These are phyloP conservation scores for Aquilaria sinensis DNA, from an alignment of 345 rosid species.

Conservation along the genomic window DNA sequence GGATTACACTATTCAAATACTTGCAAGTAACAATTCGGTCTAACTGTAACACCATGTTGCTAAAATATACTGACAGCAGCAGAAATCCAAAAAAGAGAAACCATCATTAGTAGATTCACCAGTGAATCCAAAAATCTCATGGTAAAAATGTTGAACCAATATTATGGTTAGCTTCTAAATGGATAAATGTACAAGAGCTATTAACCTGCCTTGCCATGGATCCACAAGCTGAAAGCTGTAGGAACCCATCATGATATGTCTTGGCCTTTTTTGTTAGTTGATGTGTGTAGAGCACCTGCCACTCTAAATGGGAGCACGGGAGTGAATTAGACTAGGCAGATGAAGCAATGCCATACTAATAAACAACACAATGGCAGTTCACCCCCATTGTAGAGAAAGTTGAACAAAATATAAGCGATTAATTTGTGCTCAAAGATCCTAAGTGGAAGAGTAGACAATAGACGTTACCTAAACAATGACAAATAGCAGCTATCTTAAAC, in stretches of 20 bases:
- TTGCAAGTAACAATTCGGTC: background rate
- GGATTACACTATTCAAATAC: background rate
- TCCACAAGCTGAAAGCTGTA: conserved; percentile 30
- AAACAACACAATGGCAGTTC: too few species aligned
- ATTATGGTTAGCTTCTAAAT: conserved; percentile 2
- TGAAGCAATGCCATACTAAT: background rate
- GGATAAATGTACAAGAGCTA: background rate
- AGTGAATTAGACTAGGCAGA: background rate
- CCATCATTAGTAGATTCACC: too few species aligned
- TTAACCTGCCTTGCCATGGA: conserved; percentile 43
- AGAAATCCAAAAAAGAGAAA: background rate
- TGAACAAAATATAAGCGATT: too few species aligned
- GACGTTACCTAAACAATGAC: background rate
- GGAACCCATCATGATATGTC: conserved; percentile 57
- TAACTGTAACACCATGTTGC: background rate
- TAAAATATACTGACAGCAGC: background rate
- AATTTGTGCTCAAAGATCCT: too few species aligned
- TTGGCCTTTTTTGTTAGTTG: conserved; percentile 58
- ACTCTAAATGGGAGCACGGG: conserved; percentile 19
- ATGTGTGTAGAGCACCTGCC: conserved; percentile 47
- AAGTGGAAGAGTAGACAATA: too few species aligned
- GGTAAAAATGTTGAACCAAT: background rate
- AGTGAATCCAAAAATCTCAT: too few species aligned
- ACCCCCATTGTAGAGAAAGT: too few species aligned
- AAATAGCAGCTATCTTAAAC: background rate